A percentile compares a stretch with the other conserved stretches of the same genome.
Conservation (phyloP, 352 stramenopile genomes). For the Globisporangium lucens region DNA sequence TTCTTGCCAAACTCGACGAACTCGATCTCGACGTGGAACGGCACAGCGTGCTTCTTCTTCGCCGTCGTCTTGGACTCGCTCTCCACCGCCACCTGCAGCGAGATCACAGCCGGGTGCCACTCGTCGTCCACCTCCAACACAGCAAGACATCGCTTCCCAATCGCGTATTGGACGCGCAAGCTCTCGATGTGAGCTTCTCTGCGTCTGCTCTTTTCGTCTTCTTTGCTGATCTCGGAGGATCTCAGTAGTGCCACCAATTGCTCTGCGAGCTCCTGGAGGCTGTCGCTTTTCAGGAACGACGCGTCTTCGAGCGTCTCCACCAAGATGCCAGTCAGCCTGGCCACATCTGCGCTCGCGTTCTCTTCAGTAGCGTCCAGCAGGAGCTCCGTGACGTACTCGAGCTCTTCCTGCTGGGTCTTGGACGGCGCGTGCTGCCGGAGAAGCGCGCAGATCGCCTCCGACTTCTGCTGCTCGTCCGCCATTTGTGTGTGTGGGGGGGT, state of each 20-base stretch:
- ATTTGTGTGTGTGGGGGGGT: neutral
- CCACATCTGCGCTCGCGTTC: slow-evolving; percentile 15
- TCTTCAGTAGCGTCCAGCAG: slow-evolving; percentile 50
- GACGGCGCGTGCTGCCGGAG: slow-evolving; percentile 19
- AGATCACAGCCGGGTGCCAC: slow-evolving; percentile 71
- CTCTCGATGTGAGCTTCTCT: slow-evolving; percentile 15
- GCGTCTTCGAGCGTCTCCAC: slow-evolving; percentile 45
- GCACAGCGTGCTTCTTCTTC: slow-evolving; percentile 19
- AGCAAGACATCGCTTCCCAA: slow-evolving; percentile 58
- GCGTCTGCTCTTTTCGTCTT: slow-evolving; percentile 24
- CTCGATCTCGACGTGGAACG: slow-evolving; percentile 48
- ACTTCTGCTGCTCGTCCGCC: neutral
- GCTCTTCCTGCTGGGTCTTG: slow-evolving; percentile 27
- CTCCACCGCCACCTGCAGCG: slow-evolving; percentile 27
- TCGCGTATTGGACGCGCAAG: slow-evolving; percentile 44
- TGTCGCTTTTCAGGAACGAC: slow-evolving; percentile 30
- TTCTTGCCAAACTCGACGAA: slow-evolving; percentile 82
- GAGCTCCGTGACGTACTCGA: slow-evolving; percentile 69
- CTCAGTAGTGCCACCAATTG: slow-evolving; percentile 23
- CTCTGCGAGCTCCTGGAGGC: slow-evolving; percentile 19
- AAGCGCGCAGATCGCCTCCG: slow-evolving; percentile 24
- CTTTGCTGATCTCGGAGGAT: slow-evolving; percentile 12
- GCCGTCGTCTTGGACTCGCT: slow-evolving; percentile 6
- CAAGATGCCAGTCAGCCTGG: slow-evolving; percentile 26
- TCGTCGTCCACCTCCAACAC: slow-evolving; percentile 66